phyloP scores from a whole-genome alignment of 805 yeast genomes.

The Candida taoyuanica region DNA sequence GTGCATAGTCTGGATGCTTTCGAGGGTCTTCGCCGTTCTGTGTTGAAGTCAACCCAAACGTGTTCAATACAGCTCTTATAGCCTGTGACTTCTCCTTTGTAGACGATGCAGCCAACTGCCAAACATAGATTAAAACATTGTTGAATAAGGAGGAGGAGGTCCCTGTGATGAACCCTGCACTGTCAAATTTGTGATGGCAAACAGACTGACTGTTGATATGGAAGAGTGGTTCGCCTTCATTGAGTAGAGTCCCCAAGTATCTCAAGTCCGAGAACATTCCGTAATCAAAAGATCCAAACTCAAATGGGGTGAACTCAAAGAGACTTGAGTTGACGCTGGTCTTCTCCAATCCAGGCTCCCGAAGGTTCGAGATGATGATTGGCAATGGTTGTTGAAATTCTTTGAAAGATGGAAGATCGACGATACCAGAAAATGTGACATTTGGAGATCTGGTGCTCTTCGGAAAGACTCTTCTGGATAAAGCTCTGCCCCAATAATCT shows the following conservation, averaged over 20 bases:
- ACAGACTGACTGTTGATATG: constrained; percentile 26
- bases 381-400: constrained; percentile 45
- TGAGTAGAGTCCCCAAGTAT: constrained; percentile 47
- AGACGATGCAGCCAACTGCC: constrained; percentile 30
- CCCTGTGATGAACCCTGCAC: constrained; percentile 55
- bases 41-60: constrained; percentile 40
- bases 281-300: constrained; percentile 66
- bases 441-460: constrained; percentile 32
- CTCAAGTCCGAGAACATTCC: constrained; percentile 45
- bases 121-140: constrained; percentile 42
- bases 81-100: constrained; percentile 30
- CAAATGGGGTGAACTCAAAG: constrained; percentile 60
- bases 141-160: constrained; percentile 62
- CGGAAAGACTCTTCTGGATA: constrained; percentile 44
- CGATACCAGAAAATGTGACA: constrained; percentile 36
- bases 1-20: constrained; percentile 53
- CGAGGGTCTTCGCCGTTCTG: constrained; percentile 30
- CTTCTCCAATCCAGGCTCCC: constrained; percentile 32
- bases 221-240: constrained; percentile 37
- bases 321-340: constrained; percentile 37
- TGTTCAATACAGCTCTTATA: constrained; percentile 33
- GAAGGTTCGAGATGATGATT: constrained; percentile 38
- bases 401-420: constrained; percentile 34
- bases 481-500: constrained; percentile 66
- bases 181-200: constrained; percentile 53